Conservation (phyloP, 257 asterid genomes). For the Marsdenia floribunda region DNA sequence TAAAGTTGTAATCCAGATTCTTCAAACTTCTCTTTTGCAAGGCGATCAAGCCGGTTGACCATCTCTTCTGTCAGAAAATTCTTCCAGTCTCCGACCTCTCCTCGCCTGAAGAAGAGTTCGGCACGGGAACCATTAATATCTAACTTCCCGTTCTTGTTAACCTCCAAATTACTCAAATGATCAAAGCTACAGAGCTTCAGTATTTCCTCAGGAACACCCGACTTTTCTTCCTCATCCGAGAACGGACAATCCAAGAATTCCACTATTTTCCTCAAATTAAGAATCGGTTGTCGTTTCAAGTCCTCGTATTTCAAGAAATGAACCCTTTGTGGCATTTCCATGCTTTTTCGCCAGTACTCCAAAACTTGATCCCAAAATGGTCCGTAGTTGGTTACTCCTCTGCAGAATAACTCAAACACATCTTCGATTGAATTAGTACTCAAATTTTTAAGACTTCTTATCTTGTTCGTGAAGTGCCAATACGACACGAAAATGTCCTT, state of each 20-base stretch:
- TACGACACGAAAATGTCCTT: conserved; percentile 15
- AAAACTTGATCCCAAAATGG: conserved; percentile 20
- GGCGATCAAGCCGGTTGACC: too few relatives aligned
- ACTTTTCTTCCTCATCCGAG: not conserved
- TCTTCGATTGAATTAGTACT: not conserved
- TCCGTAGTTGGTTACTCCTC: not conserved
- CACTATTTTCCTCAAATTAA: not conserved
- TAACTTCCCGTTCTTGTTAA: not conserved
- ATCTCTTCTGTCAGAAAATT: too few relatives aligned
- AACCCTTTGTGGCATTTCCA: not conserved
- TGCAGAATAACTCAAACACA: not conserved
- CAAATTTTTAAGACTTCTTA: not conserved
- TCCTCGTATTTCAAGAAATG: conserved; percentile 2
- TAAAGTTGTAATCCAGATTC: too few relatives aligned
- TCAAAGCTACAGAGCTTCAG: not conserved
- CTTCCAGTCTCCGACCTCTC: too few relatives aligned
- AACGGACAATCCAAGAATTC: not conserved
- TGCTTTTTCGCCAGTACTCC: conserved; percentile 11
- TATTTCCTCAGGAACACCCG: not conserved
- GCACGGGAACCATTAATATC: too few relatives aligned
- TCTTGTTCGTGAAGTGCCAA: conserved; percentile 20
- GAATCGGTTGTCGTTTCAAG: not conserved
- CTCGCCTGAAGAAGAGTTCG: too few relatives aligned
- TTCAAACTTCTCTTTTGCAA: too few relatives aligned
- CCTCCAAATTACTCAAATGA: conserved; percentile 2